phyloP scores from a whole-genome alignment of 2,329 filamentous ascomycete genomes.

The Amauroascus niger region DNA sequence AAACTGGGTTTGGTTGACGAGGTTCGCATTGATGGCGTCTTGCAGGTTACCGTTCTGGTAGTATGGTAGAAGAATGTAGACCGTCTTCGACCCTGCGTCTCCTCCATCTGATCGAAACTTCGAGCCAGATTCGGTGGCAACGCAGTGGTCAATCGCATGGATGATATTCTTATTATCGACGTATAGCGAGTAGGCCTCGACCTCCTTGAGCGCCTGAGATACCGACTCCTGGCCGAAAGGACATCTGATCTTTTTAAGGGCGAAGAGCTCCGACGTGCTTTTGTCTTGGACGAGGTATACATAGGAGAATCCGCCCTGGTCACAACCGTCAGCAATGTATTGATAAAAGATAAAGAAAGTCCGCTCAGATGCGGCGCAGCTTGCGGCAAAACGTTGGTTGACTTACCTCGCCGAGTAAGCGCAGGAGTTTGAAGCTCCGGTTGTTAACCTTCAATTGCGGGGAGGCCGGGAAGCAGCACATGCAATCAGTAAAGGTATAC shows the following conservation, averaged over 20 bases:
- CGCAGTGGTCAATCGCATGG: slow-evolving; percentile 69
- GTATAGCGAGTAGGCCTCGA: slow-evolving; percentile 92
- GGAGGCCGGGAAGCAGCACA: slow-evolving; percentile 91
- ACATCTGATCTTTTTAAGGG: slow-evolving; percentile 97
- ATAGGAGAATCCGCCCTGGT: slow-evolving; percentile 89
- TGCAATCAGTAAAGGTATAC: slow-evolving; percentile 86
- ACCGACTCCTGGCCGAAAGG: slow-evolving; percentile 96
- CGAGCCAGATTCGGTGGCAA: slow-evolving; percentile 59
- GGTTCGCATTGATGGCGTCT: slow-evolving; percentile 96
- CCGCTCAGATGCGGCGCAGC: not conserved
- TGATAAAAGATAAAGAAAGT: not conserved
- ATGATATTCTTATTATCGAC: slow-evolving; percentile 76
- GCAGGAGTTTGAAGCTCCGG: slow-evolving; percentile 89
- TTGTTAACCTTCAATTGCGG: slow-evolving; percentile 92
- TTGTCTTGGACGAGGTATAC: slow-evolving; percentile 97
- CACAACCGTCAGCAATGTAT: slow-evolving; percentile 1
- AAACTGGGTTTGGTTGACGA: slow-evolving; percentile 88
- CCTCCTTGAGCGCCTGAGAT: slow-evolving; percentile 87
- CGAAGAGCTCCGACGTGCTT: slow-evolving; percentile 70
- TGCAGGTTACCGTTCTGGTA: slow-evolving; percentile 92
- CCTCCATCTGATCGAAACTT: slow-evolving; percentile 48
- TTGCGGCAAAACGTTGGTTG: no score
- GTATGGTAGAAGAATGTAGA: slow-evolving; percentile 93
- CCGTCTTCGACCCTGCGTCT: slow-evolving; percentile 66
- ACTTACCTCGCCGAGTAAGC: slow-evolving; percentile 78